These are phyloP conservation scores for Russula abietina DNA, from an alignment of 768 basidiomycete species.

Conservation along the genomic window DNA sequence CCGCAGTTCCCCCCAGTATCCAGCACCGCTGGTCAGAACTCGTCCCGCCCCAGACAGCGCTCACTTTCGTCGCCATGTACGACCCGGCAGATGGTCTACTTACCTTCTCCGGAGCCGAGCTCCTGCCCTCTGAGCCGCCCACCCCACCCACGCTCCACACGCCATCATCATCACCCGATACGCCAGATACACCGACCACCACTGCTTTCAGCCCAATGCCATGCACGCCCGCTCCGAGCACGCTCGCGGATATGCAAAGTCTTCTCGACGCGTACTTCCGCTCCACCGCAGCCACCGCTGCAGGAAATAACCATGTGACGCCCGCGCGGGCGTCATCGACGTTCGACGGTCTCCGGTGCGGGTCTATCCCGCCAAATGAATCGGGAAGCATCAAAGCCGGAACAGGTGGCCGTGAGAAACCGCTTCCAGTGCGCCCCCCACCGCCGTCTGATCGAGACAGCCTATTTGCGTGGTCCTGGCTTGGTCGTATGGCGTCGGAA, in stretches of 20 bases:
- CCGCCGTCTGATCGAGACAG: slow-evolving; percentile 23
- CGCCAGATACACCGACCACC: slow-evolving; percentile 21
- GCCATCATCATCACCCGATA: slow-evolving; percentile 9
- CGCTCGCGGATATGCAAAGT: slow-evolving; percentile 24
- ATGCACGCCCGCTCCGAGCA: slow-evolving; percentile 22
- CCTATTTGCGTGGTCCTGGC: slow-evolving; percentile 24
- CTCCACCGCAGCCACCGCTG: neutral
- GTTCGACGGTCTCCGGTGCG: slow-evolving; percentile 19
- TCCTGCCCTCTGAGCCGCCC: slow-evolving; percentile 32
- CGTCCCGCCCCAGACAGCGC: slow-evolving; percentile 47
- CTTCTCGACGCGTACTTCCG: slow-evolving; percentile 25
- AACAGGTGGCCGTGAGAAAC: slow-evolving; percentile 8
- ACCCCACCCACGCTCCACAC: neutral
- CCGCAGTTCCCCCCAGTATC: neutral
- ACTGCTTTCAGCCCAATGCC: slow-evolving; percentile 26
- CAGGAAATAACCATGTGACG: neutral
- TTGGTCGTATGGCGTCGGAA: slow-evolving; percentile 16
- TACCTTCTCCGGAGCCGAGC: slow-evolving; percentile 47
- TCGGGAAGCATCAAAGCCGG: neutral
- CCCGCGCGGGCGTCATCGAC: slow-evolving; percentile 24
- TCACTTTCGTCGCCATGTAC: slow-evolving; percentile 58
- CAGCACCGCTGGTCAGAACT: slow-evolving; percentile 49
- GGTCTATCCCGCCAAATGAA: neutral
- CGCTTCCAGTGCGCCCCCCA: slow-evolving; percentile 17
- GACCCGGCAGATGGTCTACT: slow-evolving; percentile 53